Percentiles rank a stretch among this genome's conserved stretches.
These are phyloP conservation scores for Cupressus sempervirens DNA, from an alignment of 75 land plant genomes.

Conservation along the genomic window DNA sequence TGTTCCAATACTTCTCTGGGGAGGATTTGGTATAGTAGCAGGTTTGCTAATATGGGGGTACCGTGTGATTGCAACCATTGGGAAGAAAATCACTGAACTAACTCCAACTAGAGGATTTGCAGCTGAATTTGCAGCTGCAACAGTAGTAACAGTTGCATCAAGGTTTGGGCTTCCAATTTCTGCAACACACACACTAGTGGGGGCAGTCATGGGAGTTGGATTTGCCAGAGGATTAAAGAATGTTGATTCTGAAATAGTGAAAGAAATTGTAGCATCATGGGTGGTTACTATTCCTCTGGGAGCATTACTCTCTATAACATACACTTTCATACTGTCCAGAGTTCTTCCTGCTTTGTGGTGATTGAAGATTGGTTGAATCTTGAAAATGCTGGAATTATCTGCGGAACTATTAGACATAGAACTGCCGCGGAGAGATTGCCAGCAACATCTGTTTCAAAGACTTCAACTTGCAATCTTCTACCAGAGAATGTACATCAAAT, in stretches of 20 bases:
- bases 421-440: neutral
- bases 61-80: conserved; percentile 95
- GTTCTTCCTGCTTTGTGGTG: conserved; percentile 34
- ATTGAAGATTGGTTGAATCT: neutral
- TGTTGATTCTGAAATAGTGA: conserved; percentile 80
- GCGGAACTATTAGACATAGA: neutral
- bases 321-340: conserved; percentile 70
- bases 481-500: neutral
- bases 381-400: neutral
- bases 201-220: conserved; percentile 99
- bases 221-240: conserved; percentile 93
- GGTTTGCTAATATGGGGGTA: conserved; percentile 96
- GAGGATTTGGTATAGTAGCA: conserved; percentile 98
- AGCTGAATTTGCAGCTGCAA: conserved; percentile 98
- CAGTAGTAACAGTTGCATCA: conserved; percentile 88
- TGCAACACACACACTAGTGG: conserved; percentile 95
- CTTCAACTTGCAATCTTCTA: neutral
- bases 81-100: conserved; percentile 94
- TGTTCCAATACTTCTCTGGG: conserved; percentile 90
- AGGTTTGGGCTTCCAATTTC: conserved; percentile 95
- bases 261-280: conserved; percentile 91
- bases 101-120: conserved; percentile 99
- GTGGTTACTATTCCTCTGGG: conserved; percentile 95
- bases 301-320: conserved; percentile 60
- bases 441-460: neutral